A percentile compares a stretch with the other conserved stretches of the same genome.
phyloP scores from a whole-genome alignment of 2,329 filamentous ascomycete genomes.

The Fusarium fujikuroi region DNA sequence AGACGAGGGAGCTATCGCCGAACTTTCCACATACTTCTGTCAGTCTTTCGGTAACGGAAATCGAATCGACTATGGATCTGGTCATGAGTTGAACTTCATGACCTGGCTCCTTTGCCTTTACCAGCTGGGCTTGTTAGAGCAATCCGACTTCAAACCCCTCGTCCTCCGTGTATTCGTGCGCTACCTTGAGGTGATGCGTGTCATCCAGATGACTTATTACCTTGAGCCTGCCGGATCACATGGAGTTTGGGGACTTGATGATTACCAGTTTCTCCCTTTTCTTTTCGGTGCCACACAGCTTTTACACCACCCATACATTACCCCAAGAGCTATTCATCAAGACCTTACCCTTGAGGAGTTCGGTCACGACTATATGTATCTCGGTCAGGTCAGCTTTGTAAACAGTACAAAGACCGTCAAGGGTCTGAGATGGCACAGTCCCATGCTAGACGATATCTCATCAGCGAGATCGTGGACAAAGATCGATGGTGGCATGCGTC shows the following conservation, averaged over 20 bases:
- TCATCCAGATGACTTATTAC: conserved; percentile 91
- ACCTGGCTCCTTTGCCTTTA: conserved; percentile 97
- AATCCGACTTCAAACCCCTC: conserved; percentile 75
- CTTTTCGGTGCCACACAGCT: conserved; percentile 94
- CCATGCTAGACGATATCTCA: conserved; percentile 98
- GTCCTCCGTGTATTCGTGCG: conserved; percentile 82
- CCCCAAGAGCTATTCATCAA: conserved; percentile 85
- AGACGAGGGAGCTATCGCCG: conserved; percentile 66
- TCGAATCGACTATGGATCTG: conserved; percentile 95
- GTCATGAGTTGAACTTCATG: conserved; percentile 96
- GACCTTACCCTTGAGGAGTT: conserved; percentile 88
- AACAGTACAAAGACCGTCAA: conserved; percentile 97
- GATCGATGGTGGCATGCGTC: conserved; percentile 93
- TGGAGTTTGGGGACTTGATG: conserved; percentile 96
- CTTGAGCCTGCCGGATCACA: conserved; percentile 96
- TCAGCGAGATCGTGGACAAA: conserved; percentile 90
- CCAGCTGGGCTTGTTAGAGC: conserved; percentile 74
- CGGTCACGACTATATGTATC: conserved; percentile 83
- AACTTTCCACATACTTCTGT: conserved; percentile 82
- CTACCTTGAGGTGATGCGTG: conserved; percentile 88
- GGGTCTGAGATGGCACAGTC: conserved; percentile 93
- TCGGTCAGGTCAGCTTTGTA: conserved; percentile 92
- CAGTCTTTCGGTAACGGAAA: conserved; percentile 87
- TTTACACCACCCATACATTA: conserved; percentile 83
- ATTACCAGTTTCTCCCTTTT: conserved; percentile 97